Percentiles rank a stretch among this genome's conserved stretches.
phyloP scores from a whole-genome alignment of 163 green algal genomes.

The Scenedesmus sp. region DNA sequence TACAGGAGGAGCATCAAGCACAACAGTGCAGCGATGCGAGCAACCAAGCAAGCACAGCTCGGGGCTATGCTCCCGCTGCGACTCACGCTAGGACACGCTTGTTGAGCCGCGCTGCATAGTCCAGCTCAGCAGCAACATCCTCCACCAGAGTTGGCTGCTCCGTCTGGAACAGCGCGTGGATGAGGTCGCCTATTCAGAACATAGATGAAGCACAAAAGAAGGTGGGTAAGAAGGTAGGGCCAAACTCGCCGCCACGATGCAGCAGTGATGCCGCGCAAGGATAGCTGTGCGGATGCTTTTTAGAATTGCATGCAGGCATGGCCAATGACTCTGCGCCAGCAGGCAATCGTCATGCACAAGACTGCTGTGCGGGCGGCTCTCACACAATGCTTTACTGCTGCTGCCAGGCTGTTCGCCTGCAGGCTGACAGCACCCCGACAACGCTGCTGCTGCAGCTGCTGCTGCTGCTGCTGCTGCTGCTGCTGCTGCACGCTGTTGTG shows the following conservation, averaged over 20 bases:
- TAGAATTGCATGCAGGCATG: too few relatives aligned
- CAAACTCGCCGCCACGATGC: neutral
- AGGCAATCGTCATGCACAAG: too few relatives aligned
- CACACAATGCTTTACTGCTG: too few relatives aligned
- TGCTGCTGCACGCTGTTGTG: neutral
- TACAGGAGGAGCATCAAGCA: neutral
- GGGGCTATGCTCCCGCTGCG: neutral
- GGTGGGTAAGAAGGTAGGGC: neutral
- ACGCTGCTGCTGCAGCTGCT: neutral
- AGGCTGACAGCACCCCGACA: neutral
- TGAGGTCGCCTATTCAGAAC: slow-evolving; percentile 9
- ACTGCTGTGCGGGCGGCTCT: too few relatives aligned
- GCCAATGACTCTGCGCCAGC: too few relatives aligned
- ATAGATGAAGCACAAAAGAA: neutral
- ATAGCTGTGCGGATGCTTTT: neutral
- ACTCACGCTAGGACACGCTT: slow-evolving; percentile 30
- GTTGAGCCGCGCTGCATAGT: neutral
- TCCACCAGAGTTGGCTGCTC: neutral
- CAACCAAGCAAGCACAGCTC: neutral
- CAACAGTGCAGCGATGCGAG: neutral
- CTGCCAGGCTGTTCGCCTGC: neutral
- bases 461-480: neutral
- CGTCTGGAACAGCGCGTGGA: slow-evolving; percentile 9
- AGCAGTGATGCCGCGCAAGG: neutral
- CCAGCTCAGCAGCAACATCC: neutral